A percentile compares a stretch with the other conserved stretches of the same genome.
phyloP scores from a whole-genome alignment of 2,329 filamentous ascomycete genomes.

The Botrytis pseudocinerea region DNA sequence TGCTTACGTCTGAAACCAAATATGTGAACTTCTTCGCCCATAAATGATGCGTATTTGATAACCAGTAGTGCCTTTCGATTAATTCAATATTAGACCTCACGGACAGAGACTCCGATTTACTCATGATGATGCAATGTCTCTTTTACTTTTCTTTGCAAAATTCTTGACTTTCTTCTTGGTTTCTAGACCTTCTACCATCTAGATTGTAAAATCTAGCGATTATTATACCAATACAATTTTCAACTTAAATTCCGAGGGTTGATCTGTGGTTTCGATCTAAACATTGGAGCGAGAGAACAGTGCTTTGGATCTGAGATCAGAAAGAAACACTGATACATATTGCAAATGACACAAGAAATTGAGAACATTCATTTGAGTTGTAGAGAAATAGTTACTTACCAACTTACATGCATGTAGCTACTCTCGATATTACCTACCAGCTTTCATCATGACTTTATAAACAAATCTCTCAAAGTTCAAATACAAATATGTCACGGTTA shows the following conservation, averaged over 20 bases:
- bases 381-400: background rate
- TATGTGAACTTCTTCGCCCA: background rate
- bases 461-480: background rate
- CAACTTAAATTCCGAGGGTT: background rate
- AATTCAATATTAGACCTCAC: background rate
- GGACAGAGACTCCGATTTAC: background rate
- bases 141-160: background rate
- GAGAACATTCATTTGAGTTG: background rate
- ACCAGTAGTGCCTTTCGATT: background rate
- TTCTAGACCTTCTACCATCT: background rate
- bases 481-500: background rate
- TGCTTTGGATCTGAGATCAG: background rate
- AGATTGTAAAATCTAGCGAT: background rate
- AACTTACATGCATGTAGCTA: too few species aligned
- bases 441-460: background rate
- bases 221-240: background rate
- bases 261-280: background rate
- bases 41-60: background rate
- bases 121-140: background rate
- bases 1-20: background rate
- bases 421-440: background rate
- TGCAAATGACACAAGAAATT: background rate
- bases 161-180: background rate
- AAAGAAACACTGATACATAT: background rate
- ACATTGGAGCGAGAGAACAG: background rate